Base-by-base conservation (phyloP, 225 moss, liverwort and hornwort species). In the Thuidium tamariscinum region DNA sequence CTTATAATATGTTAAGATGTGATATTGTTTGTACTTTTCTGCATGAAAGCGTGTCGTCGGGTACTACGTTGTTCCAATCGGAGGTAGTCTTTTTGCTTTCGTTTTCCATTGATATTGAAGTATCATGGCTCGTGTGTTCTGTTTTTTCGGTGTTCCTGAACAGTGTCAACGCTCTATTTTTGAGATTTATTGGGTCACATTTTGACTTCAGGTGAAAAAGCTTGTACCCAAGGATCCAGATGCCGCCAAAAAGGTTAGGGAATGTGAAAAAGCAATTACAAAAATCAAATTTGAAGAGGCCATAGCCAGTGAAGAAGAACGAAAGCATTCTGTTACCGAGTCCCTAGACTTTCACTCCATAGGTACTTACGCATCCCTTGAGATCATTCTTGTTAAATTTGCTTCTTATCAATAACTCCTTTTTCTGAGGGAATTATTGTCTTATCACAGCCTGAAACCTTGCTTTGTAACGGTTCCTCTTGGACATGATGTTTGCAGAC, bases 161-260 rank as follows among this genome's bases (percentile, higher is more conserved):
- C 36, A 79, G 30, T 79, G 51, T 9, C 23, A 77, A 78, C 56
- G 56, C 70, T 71, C 22, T 64, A 34, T 48, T 81, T 44, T 73
- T 41, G 70, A 82, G 54, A 16, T 79, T 49, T 34, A 54, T 68
- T 55, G 10, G 39, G 56, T 79, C 75, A 13, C 86, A 77, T 70
- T 71, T 89, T 83, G 77, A 26, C 60, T 83, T 66, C 92, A 99
- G 99, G 99, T 99, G 60, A 92, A 92, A 82, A 97, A 89, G 86
- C 95, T 99, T 85, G 95, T 94, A 79, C 99, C 99, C 12, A 97
- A 94, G 89, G 99, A 99, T 89, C 99, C 97, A 74, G 99, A 99
- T 94, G 99, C 99, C 34, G 84, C 82, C 48, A 96, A 90, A 82
- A 99, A 97, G 88, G 92, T 99, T 87, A 99, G 92, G 77, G 97